Evolutionary conservation across 2,329 filamentous ascomycete genomes (phyloP).

Genomic region (Fusarium sp.): DNA sequence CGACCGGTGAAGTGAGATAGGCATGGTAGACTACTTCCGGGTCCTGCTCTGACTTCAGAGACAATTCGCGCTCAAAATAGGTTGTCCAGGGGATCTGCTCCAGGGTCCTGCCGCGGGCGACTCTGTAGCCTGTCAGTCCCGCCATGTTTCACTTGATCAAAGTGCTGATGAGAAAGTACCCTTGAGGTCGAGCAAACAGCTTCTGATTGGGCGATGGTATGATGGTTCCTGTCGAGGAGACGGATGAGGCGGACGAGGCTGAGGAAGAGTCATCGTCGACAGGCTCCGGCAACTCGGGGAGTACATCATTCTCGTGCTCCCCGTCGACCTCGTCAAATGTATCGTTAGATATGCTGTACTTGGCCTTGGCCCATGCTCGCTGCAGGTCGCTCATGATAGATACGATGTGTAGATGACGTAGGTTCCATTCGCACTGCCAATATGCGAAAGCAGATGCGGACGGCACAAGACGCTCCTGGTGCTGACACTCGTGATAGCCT

Average conservation of each 20-base stretch:
- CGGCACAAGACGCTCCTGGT: background rate
- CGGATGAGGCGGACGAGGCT: conserved; percentile 80
- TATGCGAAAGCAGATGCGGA: background rate
- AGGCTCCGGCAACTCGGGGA: conserved; percentile 55
- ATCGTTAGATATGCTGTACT: conserved; percentile 66
- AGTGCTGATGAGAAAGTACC: conserved; percentile 54
- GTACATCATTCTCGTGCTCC: conserved; percentile 57
- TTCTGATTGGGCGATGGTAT: conserved; percentile 78
- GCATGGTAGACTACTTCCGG: conserved; percentile 75
- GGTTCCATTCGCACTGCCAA: conserved; percentile 23
- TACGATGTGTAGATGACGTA: conserved; percentile 26
- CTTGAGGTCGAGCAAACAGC: conserved; percentile 74
- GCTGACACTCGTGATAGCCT: conserved; percentile 4
- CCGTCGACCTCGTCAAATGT: conserved; percentile 62
- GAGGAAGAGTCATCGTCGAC: conserved; percentile 73
- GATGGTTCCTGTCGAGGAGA: conserved; percentile 91
- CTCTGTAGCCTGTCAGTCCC: conserved; percentile 48
- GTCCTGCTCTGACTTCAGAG: conserved; percentile 62
- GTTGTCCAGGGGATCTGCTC: conserved; percentile 83
- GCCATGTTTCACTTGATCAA: conserved; percentile 12
- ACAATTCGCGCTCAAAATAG: conserved; percentile 90
- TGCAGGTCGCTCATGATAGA: conserved; percentile 80
- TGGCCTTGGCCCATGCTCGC: conserved; percentile 79
- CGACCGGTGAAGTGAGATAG: conserved; percentile 84
- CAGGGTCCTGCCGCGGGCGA: conserved; percentile 61